Percentiles rank a stretch among this genome's conserved stretches.
Conservation (phyloP, 2,329 filamentous ascomycete genomes). For the Neofusicoccum laricinum region DNA sequence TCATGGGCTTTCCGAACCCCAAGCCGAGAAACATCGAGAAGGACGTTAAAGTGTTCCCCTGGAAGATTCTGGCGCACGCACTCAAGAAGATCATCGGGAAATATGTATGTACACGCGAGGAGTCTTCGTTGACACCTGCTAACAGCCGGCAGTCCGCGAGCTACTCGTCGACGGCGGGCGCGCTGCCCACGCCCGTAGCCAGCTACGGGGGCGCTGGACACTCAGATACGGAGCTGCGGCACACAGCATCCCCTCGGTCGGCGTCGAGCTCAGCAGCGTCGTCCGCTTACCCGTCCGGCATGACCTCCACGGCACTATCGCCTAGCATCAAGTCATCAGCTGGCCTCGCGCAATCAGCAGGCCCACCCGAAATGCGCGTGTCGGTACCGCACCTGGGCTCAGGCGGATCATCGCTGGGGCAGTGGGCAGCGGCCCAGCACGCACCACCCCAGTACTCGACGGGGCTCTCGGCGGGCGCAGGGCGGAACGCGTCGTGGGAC, state of each 20-base stretch:
- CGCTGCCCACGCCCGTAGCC: slow-evolving; percentile 37
- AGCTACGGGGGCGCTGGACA: slow-evolving; percentile 40
- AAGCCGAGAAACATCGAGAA: slow-evolving; percentile 99
- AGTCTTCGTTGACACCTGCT: slow-evolving; percentile 21
- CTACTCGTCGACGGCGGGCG: slow-evolving; percentile 63
- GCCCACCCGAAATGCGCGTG: slow-evolving; percentile 25
- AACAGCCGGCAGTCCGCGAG: slow-evolving; percentile 57
- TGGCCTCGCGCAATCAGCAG: slow-evolving; percentile 35
- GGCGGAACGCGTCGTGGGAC: slow-evolving; percentile 34
- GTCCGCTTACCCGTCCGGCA: slow-evolving; percentile 41
- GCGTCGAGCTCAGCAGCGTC: slow-evolving; percentile 44
- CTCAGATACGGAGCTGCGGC: slow-evolving; percentile 46
- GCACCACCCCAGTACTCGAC: slow-evolving; percentile 20
- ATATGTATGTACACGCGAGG: slow-evolving; percentile 61
- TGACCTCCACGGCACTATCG: slow-evolving; percentile 44
- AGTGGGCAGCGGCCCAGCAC: slow-evolving; percentile 21
- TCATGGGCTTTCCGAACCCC: slow-evolving; percentile 94
- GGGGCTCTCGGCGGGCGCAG: slow-evolving; percentile 29
- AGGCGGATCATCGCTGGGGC: slow-evolving; percentile 32
- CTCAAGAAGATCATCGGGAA: slow-evolving; percentile 98
- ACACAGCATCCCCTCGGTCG: slow-evolving; percentile 49
- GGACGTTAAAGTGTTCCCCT: slow-evolving; percentile 97
- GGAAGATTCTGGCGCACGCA: slow-evolving; percentile 82
- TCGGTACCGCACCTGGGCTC: slow-evolving; percentile 34
- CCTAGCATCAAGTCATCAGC: slow-evolving; percentile 41